Evolutionary conservation across 225 moss, liverwort and hornwort genomes (phyloP), one percentile per base, ranked within the genome.

Genomic region (Sphagnum tenellum): DNA sequence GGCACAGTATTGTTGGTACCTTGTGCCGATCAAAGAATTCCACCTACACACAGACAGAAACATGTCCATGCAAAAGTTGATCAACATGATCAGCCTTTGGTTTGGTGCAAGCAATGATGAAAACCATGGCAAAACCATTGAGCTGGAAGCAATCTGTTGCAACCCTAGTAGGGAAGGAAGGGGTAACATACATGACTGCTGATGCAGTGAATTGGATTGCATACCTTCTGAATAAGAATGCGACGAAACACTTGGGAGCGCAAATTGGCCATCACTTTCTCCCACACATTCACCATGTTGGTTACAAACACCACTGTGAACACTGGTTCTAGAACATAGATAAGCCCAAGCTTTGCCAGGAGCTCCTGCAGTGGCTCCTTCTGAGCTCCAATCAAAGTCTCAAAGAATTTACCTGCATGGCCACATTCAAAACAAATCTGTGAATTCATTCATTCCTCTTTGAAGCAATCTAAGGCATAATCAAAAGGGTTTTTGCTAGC

Each of bases 11-110:
- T 29, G 29, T 29, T 29, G 29, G 74, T 88, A 96, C 96, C 96
- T 98, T 98, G 78, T 98, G 90, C 67, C 92, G 88, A 68, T 98
- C 96, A 74, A 98, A 98, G 70, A 98, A 98, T 66, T 85, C 96
- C 88, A 98, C 96, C 96, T 96, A 88, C 72, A 60, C 49, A 57
- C 62, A 80, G 9, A 3, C 44, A 78, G 62, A 2, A 66, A 66
- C 72, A 76, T 50, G 48, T 74, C 69, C 66, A 74, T 66, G 72
- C 58, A 53, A 63, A 62, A 66, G 56, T 70, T 64, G 8, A 65
- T 49, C 8, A 11, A 9, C 10, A 47, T 5, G 10, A 14, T 47
- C 14, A 11, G 9, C 11, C 11, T 3, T 3, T 11, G 50, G 4
- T 9, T 9, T 47, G 4, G 5, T 48, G 3, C 64, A 49, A 49